phyloP scores from a whole-genome alignment of 768 basidiomycete species.

The Coprinopsis marcescibilis region DNA sequence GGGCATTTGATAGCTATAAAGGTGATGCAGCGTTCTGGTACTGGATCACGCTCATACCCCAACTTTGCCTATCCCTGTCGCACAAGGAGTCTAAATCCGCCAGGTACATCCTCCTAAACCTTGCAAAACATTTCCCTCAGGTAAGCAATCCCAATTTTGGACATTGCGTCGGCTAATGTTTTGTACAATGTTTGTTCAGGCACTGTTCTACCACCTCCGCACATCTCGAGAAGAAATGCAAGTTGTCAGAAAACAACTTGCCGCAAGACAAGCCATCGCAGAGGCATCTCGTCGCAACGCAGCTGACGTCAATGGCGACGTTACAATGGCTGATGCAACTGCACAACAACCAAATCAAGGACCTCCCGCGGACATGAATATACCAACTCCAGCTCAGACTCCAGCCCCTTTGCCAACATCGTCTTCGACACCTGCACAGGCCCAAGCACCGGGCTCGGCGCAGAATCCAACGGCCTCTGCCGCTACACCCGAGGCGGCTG shows the following conservation, averaged over 20 bases:
- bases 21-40: slow-evolving; percentile 97
- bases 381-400: too few species aligned
- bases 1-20: slow-evolving; percentile 90
- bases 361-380: too few species aligned
- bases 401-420: neutral
- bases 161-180: neutral
- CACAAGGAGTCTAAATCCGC: slow-evolving; percentile 93
- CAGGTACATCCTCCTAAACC: slow-evolving; percentile 77
- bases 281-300: slow-evolving; percentile 26
- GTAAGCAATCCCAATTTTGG: slow-evolving; percentile 33
- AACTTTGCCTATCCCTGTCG: slow-evolving; percentile 83
- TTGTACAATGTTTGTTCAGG: slow-evolving; percentile 40
- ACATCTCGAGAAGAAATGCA: slow-evolving; percentile 51
- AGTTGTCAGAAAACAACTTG: slow-evolving; percentile 33
- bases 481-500: slow-evolving; percentile 1
- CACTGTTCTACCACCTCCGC: slow-evolving; percentile 90
- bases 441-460: slow-evolving; percentile 3
- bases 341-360: slow-evolving; percentile 2
- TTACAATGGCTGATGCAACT: slow-evolving; percentile 18
- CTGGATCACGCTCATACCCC: slow-evolving; percentile 97
- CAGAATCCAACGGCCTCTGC: slow-evolving; percentile 13
- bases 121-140: slow-evolving; percentile 92
- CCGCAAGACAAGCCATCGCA: slow-evolving; percentile 21
- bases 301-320: slow-evolving; percentile 17
- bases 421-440: neutral